A percentile compares a stretch with the other conserved stretches of the same genome.
Evolutionary conservation across 2,329 filamentous ascomycete genomes (phyloP).

Genomic region (Emmonsiellopsis sp.): DNA sequence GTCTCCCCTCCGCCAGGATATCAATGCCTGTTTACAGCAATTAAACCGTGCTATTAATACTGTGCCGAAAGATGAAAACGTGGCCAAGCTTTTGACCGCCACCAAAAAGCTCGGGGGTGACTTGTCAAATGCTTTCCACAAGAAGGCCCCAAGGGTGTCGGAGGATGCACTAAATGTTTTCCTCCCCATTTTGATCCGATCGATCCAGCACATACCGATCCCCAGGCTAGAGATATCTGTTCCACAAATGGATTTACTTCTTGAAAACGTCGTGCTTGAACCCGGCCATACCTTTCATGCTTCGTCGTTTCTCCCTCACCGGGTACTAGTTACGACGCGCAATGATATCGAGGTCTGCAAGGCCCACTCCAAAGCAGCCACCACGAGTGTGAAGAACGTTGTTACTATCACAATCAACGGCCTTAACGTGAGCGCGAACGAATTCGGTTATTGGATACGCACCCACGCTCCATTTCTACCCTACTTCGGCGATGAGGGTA

Average conservation of each 20-base stretch:
- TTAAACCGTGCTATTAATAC: slow-evolving; percentile 58
- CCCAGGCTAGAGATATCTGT: slow-evolving; percentile 80
- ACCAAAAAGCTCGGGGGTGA: slow-evolving; percentile 59
- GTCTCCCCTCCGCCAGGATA: slow-evolving; percentile 60
- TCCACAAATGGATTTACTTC: slow-evolving; percentile 71
- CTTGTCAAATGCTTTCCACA: slow-evolving; percentile 56
- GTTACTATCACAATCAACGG: slow-evolving; percentile 74
- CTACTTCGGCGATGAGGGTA: slow-evolving; percentile 65
- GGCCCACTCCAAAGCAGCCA: slow-evolving; percentile 57
- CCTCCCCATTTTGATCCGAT: slow-evolving; percentile 65
- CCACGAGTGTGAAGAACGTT: slow-evolving; percentile 58
- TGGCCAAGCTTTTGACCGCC: slow-evolving; percentile 60
- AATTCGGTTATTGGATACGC: slow-evolving; percentile 83
- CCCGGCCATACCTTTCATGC: slow-evolving; percentile 76
- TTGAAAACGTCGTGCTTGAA: slow-evolving; percentile 87
- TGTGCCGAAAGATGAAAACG: slow-evolving; percentile 61
- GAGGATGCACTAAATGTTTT: slow-evolving; percentile 72
- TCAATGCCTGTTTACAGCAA: slow-evolving; percentile 64
- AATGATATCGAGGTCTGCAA: slow-evolving; percentile 84
- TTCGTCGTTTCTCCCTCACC: slow-evolving; percentile 82
- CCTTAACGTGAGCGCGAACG: slow-evolving; percentile 72
- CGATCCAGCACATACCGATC: slow-evolving; percentile 80
- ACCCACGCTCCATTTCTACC: slow-evolving; percentile 64
- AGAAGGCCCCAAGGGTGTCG: slow-evolving; percentile 62
- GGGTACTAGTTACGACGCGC: slow-evolving; percentile 68